phyloP scores from a whole-genome alignment of 2,329 filamentous ascomycete genomes.

The Aspergillus arachidicola region DNA sequence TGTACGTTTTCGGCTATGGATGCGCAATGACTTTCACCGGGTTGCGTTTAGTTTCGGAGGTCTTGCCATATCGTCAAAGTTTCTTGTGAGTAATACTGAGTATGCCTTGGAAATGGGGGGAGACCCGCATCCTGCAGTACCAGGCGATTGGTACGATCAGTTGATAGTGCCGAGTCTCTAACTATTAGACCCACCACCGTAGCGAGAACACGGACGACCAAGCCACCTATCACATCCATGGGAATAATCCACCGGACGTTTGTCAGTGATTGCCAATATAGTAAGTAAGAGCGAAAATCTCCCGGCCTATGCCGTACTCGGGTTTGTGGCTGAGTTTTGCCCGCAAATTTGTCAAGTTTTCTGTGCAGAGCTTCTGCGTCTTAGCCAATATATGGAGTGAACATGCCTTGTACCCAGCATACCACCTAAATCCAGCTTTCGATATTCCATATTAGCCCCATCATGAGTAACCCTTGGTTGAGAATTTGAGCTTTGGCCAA shows the following conservation, averaged over 20 bases:
- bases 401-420: neutral
- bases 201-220: neutral
- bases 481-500: neutral
- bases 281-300: neutral
- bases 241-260: constrained; percentile 5
- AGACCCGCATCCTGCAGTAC: constrained; percentile 5
- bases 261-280: neutral
- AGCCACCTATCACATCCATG: constrained; percentile 1
- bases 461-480: neutral
- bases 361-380: neutral
- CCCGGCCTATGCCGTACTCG: neutral
- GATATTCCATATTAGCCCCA: neutral
- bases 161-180: neutral
- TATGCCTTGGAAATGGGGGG: neutral
- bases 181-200: constrained; percentile 2
- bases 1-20: neutral
- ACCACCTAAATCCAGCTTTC: neutral
- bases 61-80: constrained; percentile 2
- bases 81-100: neutral
- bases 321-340: neutral
- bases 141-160: constrained; percentile 5
- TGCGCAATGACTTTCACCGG: neutral
- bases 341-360: neutral
- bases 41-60: neutral
- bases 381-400: neutral